A percentile compares a stretch with the other conserved stretches of the same genome.
Evolutionary conservation across 345 rosid genomes (phyloP).

Genomic region (Jatropha curcas): DNA sequence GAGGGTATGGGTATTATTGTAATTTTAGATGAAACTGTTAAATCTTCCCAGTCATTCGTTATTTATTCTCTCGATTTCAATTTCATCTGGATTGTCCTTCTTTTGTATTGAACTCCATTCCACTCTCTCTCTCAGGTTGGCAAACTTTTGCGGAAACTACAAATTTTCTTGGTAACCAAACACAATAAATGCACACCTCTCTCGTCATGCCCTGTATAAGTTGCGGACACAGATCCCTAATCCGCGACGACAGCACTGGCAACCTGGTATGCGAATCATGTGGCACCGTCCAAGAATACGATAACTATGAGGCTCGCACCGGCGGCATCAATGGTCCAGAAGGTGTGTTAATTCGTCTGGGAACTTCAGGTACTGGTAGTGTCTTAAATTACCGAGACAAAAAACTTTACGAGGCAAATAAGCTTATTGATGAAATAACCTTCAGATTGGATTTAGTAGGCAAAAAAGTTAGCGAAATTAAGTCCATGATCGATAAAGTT

Average conservation of each 20-base stretch:
- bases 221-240: conserved; percentile 46
- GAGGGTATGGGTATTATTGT: too few relatives aligned
- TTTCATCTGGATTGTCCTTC: too few relatives aligned
- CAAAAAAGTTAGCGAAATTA: conserved; percentile 31
- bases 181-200: not conserved
- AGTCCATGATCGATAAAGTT: conserved; percentile 39
- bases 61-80: too few relatives aligned
- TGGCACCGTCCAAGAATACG: conserved; percentile 43
- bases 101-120: too few relatives aligned
- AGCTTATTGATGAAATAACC: conserved; percentile 39
- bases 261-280: conserved; percentile 47
- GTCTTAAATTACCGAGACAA: conserved; percentile 50
- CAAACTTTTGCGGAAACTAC: not conserved
- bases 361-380: conserved; percentile 61
- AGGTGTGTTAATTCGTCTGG: conserved; percentile 57
- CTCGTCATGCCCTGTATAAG: conserved; percentile 34
- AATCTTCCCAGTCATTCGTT: too few relatives aligned
- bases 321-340: conserved; percentile 47
- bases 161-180: not conserved
- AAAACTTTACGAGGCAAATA: conserved; percentile 59
- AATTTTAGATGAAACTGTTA: too few relatives aligned
- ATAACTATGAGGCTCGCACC: conserved; percentile 48
- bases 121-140: not conserved
- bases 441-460: conserved; percentile 32
- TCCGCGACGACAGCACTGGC: conserved; percentile 49